Evolutionary conservation across 2,329 filamentous ascomycete genomes (phyloP), one percentile per base, ranked within the genome.

Genomic region (Alternaria novae-zelandiae): DNA sequence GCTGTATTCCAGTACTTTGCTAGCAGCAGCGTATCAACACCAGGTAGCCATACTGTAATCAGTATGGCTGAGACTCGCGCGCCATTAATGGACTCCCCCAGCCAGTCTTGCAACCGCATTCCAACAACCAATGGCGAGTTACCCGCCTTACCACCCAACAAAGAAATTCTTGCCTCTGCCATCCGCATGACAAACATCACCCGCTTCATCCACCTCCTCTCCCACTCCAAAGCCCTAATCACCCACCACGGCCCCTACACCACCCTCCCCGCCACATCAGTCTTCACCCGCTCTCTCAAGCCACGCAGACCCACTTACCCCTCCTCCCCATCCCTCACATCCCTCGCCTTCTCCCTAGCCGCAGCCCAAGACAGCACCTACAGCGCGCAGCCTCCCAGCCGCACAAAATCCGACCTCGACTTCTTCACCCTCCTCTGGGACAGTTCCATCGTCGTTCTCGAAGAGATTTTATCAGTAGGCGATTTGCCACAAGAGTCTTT

Each of bases 281-380:
- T 68, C 8, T 65, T 70, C 45, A 10, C 44, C 2, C 65, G 68
- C 26, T 57, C 64, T 7, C 15, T 25, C 3, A 23, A n/a, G n/a
- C n/a, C n/a, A n/a, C n/a, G n/a, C n/a, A n/a, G n/a, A n/a, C n/a
- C n/a, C n/a, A n/a, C n/a, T n/a, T n/a, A n/a, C 6, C 15, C 32
- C 32, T 41, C 15, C 4, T n/a, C 32, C 1, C 36, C 61, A 6
- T 61, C 67, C 8, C 28, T 41, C 2, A 56, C 43, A 54, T 23
- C 36, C 4, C 26, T 74, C 10, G 68, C 70, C 13, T 41, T 21
- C 2, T 70, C 70, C 3, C 49, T 74, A 11, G 62, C 69, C 9
- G 65, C 68, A 25, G 68, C 72, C 2, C 71, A 74, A 60, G 68
- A 73, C 43, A 59, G 55, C 4, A 60, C 64, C 11, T 41, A 63